phyloP scores from a whole-genome alignment of 208 protist genomes.

The Crithidia fasciculata region DNA sequence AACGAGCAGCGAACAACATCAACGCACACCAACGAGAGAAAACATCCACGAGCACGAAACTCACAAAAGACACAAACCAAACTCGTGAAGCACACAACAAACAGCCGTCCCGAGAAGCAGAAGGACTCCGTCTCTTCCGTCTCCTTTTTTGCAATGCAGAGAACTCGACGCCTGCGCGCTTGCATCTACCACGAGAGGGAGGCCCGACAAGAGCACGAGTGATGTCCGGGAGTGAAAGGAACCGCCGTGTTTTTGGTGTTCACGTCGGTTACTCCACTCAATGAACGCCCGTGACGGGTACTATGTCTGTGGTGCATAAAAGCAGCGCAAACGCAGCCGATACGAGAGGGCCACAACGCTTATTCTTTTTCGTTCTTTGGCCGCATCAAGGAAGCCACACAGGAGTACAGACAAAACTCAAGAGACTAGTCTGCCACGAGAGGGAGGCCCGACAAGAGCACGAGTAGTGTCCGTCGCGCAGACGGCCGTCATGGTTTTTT shows the following conservation, averaged over 20 bases:
- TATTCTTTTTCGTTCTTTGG: background rate
- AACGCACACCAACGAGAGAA: too few species aligned
- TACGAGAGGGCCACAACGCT: background rate
- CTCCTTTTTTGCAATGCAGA: too few species aligned
- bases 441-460: constrained; percentile 78
- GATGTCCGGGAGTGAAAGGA: constrained; percentile 17
- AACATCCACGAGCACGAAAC: too few species aligned
- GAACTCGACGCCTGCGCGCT: too few species aligned
- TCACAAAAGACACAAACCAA: too few species aligned
- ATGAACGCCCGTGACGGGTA: constrained; percentile 59
- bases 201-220: constrained; percentile 65
- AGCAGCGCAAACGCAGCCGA: background rate
- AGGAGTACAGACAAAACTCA: background rate
- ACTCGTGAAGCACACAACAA: too few species aligned
- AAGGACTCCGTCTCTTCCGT: background rate
- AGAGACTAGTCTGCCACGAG: constrained; percentile 50
- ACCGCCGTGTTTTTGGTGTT: background rate
- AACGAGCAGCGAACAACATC: too few species aligned
- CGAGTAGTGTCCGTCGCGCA: constrained; percentile 23
- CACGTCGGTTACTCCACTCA: background rate
- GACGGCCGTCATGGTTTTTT: background rate
- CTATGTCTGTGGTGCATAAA: constrained; percentile 64
- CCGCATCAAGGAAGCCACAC: background rate
- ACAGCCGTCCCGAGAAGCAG: background rate
- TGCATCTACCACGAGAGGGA: constrained; percentile 69